Evolutionary conservation across 2,329 filamentous ascomycete genomes (phyloP), one percentile per base, ranked within the genome.

Genomic region (Cladosporium sp.): DNA sequence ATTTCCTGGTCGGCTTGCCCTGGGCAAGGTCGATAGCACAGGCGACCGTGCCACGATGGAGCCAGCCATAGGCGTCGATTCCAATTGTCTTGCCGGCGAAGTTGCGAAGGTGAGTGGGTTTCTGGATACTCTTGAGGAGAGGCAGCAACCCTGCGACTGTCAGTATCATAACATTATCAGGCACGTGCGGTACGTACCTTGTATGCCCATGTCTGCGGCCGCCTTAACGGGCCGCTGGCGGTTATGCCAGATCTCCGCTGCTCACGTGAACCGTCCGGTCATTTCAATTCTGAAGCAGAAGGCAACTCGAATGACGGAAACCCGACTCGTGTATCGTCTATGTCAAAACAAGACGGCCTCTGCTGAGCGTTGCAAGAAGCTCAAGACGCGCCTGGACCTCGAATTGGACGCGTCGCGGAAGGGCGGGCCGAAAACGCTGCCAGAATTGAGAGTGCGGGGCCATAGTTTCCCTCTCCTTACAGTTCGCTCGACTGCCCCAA

Each of bases 31-130:
- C 93, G 63, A 93, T 83, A 58, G 92, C 89, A 74, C 92, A 97
- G 46, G 88, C 82, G 59, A 95, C 85, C 43, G 90, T 90, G 50
- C 91, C 95, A 61, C 93, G 86, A 71, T 98, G 93, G 52, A 98
- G 83, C 93, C 95, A 98, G 68, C 92, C 93, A 77, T 98, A 98
- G 53, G 87, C 92, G 70, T 98, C 93, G 34, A 98, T 85, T n/a
- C 87, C 95, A 43, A 98, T 80, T 1, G 87, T 95, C 71, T 95
- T 85, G 48, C 92, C 93, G 10, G 81, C 75, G 70, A 87, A 96
- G 65, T 90, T 90, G 68, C 90, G 95, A 55, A 98, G 77, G 61
- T 89, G 87, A 46, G 83, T 87, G 66, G 87, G 87, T 66, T 87
- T 90, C 55, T 98, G 93, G 51, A 98, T 97, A 43, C 93, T 97